phyloP scores from a whole-genome alignment of 163 green algal species.

The Volvox carteri region DNA sequence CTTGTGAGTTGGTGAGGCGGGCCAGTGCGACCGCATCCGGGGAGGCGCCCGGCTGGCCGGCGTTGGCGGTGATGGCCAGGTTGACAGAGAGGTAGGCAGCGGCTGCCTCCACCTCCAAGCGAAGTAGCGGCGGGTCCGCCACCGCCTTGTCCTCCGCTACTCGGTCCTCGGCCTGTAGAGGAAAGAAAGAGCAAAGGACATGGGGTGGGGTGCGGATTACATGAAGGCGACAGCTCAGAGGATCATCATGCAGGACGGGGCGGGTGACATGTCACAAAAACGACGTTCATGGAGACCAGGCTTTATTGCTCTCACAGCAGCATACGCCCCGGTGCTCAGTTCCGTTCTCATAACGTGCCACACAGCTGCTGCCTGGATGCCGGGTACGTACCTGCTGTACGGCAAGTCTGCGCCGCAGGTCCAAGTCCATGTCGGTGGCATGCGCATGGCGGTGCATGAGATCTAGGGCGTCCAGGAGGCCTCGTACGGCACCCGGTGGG shows the following conservation, averaged over 20 bases:
- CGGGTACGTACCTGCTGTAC: constrained; percentile 76
- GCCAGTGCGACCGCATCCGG: neutral
- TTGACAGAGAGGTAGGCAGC: constrained; percentile 92
- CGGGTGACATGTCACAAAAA: no score
- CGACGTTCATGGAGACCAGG: no score
- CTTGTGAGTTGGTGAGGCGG: constrained; percentile 47
- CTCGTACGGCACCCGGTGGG: constrained; percentile 38
- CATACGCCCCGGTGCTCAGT: no score
- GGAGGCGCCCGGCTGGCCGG: neutral
- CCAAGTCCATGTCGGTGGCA: constrained; percentile 77
- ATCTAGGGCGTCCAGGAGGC: constrained; percentile 52
- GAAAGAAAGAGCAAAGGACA: neutral
- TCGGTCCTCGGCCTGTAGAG: constrained; percentile 54
- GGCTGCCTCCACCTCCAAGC: constrained; percentile 90
- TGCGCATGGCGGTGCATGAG: constrained; percentile 69
- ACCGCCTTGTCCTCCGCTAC: constrained; percentile 70
- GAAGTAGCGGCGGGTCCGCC: constrained; percentile 93
- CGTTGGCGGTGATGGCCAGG: constrained; percentile 73
- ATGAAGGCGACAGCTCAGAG: no score
- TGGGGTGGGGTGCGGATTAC: no score
- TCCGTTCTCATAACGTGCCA: no score
- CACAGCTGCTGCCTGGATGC: no score
- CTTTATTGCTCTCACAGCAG: no score
- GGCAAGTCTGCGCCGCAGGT: constrained; percentile 77
- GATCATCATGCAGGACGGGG: no score